Base-by-base conservation (phyloP, 2,329 filamentous ascomycete species). In the Stagonosporopsis chrysanthemi region DNA sequence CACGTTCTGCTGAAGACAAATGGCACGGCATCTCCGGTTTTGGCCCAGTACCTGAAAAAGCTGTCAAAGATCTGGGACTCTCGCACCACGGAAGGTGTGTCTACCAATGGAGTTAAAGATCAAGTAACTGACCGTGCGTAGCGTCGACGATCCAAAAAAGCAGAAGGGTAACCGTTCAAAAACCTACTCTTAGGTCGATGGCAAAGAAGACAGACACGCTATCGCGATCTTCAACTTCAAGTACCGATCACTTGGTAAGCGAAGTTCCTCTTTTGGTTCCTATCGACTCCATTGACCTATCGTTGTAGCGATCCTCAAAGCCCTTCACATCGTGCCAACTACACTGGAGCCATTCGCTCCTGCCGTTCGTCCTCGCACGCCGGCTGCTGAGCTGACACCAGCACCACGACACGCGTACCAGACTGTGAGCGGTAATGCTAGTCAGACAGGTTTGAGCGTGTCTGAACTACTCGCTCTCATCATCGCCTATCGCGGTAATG, bases 71-170 rank as follows among this genome's bases (percentile, higher is more conserved):
- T 8, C 28, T 35, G 15, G 28, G 29, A 14, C 43, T 35, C 5
- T 45, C 42, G 6, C 42, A 45, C 17, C 42, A 45, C n/a, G 26
- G 42, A 45, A 33, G 29, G 42, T 45, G 5, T 33, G 28, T 45
- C 28, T 15, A 6, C n/a, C 6, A 4, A 17, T 3, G 12, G 23
- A 11, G 15, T 28, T 26, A 17, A 14, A 15, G 40, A 8, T 5
- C 40, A 6, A 12, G 11, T 17, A 2, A 2, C 40, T 43, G 15
- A 43, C 11, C 6, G 4, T 43, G 9, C 14, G 8, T 15, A 44
- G 41, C 17, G 41, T 44, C 26, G 43, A 35, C 11, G 9, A 11
- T 8, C 28, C 43, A 24, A 36, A 36, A 19, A 19, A n/a, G 19
- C 6, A 24, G 2, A 46, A 36, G n/a, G 29, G 29, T 8, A n/a